phyloP scores from a whole-genome alignment of 2,329 filamentous ascomycete species.

The Trichophyton schoenleinii region DNA sequence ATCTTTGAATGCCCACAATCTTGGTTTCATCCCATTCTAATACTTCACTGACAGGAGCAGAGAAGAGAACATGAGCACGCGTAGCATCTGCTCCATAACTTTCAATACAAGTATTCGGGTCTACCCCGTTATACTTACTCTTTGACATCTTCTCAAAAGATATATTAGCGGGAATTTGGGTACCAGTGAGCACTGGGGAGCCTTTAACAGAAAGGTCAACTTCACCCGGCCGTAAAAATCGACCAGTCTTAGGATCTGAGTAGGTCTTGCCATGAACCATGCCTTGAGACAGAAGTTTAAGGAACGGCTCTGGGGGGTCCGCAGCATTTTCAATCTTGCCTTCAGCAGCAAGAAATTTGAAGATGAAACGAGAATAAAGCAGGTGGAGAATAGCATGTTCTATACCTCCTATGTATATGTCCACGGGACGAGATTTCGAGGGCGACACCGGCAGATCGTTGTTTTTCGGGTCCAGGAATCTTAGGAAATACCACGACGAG shows the following conservation, averaged over 20 bases:
- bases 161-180: conserved; percentile 46
- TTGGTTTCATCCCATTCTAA: conserved; percentile 80
- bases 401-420: conserved; percentile 78
- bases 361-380: conserved; percentile 79
- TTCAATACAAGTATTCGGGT: conserved; percentile 59
- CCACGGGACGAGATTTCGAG: conserved; percentile 54
- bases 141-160: conserved; percentile 91
- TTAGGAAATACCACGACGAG: conserved; percentile 83
- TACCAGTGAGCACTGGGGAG: conserved; percentile 50
- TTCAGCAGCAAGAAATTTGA: conserved; percentile 61
- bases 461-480: conserved; percentile 53
- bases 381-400: conserved; percentile 86
- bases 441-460: conserved; percentile 47
- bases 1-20: conserved; percentile 68
- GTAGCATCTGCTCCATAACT: conserved; percentile 74
- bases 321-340: conserved; percentile 17
- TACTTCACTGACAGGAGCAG: conserved; percentile 70
- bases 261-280: conserved; percentile 89
- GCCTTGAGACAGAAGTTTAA: conserved; percentile 69
- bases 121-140: conserved; percentile 84
- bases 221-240: conserved; percentile 65
- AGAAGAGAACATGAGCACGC: conserved; percentile 76
- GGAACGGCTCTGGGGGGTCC: conserved; percentile 59
- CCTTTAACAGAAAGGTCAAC: conserved; percentile 49
- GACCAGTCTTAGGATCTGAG: conserved; percentile 58